Conservation (phyloP, 148 eudicot genomes). For the Rhododendron henanense region DNA sequence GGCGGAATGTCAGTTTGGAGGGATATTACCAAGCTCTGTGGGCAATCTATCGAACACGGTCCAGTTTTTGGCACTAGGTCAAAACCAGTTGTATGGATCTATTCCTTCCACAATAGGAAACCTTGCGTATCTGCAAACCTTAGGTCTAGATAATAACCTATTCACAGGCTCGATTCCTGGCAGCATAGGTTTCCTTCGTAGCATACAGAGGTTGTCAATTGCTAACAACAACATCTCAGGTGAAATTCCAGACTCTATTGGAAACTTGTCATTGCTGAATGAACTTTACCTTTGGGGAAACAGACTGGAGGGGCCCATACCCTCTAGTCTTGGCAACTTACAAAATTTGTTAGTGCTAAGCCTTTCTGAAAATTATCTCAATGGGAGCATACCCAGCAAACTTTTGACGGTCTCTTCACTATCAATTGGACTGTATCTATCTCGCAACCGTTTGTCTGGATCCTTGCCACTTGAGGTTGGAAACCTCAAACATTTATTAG, state of each 20-base stretch:
- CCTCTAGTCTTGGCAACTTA: neutral
- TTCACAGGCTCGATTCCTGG: constrained; percentile 10
- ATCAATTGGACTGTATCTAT: neutral
- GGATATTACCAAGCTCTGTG: neutral
- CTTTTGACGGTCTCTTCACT: neutral
- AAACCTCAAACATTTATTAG: neutral
- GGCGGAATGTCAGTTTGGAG: neutral
- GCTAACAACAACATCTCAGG: neutral
- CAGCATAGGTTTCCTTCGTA: neutral
- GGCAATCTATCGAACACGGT: neutral
- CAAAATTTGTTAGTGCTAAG: neutral
- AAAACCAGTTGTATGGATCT: neutral
- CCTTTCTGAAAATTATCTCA: constrained; percentile 8
- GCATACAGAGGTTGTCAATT: neutral
- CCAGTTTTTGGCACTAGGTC: neutral
- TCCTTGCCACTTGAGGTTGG: neutral
- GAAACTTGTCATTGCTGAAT: constrained; percentile 9
- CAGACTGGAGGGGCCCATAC: neutral
- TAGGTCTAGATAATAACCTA: neutral
- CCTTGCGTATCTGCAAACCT: neutral
- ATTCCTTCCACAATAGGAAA: neutral
- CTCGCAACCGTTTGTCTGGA: too few species aligned
- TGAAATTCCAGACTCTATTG: constrained; percentile 10
- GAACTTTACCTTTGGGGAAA: neutral
- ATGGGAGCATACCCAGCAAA: constrained; percentile 12